Evolutionary conservation across 129 eudicot genomes (phyloP), one percentile per base, ranked within the genome.

Genomic region (Silybum marianum): DNA sequence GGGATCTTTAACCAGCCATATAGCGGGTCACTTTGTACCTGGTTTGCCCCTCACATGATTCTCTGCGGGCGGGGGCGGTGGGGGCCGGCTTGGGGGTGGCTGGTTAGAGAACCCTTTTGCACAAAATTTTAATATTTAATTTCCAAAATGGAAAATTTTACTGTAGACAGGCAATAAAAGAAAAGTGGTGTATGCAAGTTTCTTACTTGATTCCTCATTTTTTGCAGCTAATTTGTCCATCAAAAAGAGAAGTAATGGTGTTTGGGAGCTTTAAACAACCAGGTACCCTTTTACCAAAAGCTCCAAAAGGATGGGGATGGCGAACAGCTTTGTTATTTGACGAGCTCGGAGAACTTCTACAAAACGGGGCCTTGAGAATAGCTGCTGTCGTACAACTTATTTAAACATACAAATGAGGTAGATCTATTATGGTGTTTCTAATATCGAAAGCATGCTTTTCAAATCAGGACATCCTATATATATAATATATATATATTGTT

Each of bases 221-320:
- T 62, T 76, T 25, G 22, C 87, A 95, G 99, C 83, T 95, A 85
- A 93, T 95, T 60, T 95, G 98, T 81, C 97, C 99, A 39, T 95
- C 99, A 70, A 95, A 95, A 84, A 89, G 99, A 84, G 99, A 95
- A 88, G 97, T 95, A 23, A 88, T 95, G 99, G 97, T 95, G 28
- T 95, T 95, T 75, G 98, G 99, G 81, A 93, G 95, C 89, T 88
- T 91, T 68, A 95, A 95, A 79, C 99, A 95, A 84, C 88, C 91
- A 0, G 97, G 99, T 72, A 95, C 98, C 39, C 99, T 95, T 79
- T 82, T 93, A 77, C 99, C 99, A 34, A 95, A 95, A 91, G 99
- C 98, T 74, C 99, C 99, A 42, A 95, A 95, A 74, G 99, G 99
- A 67, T 95, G 99, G 99, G 99, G 99, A 23, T 95, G 99, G 99